Conservation (phyloP, 129 eudicot species). For the Scalesia atractyloides region DNA sequence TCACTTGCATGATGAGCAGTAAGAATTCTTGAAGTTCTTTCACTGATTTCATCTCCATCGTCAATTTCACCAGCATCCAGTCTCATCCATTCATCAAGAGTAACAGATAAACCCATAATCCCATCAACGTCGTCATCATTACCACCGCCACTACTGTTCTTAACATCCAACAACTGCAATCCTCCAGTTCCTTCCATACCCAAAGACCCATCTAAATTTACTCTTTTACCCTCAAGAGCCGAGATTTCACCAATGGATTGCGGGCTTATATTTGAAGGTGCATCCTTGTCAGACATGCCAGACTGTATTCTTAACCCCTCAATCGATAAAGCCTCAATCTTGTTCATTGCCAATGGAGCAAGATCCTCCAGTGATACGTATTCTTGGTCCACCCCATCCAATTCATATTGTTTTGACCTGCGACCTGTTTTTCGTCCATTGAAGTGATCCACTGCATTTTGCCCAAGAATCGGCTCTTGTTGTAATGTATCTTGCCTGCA, state of each 20-base stretch:
- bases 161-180: constrained; percentile 70
- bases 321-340: constrained; percentile 78
- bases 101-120: constrained; percentile 78
- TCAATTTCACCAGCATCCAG: constrained; percentile 84
- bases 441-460: background rate
- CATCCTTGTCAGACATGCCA: constrained; percentile 74
- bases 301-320: constrained; percentile 97
- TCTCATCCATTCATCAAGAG: constrained; percentile 95
- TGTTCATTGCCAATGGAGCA: constrained; percentile 86
- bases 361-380: constrained; percentile 77
- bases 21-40: constrained; percentile 79
- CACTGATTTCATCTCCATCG: constrained; percentile 71
- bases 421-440: background rate
- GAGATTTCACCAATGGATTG: constrained; percentile 61
- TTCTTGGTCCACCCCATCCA: constrained; percentile 45
- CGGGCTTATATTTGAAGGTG: constrained; percentile 67
- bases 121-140: constrained; percentile 56
- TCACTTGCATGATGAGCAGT: constrained; percentile 95
- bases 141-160: constrained; percentile 40
- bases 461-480: too few relatives aligned
- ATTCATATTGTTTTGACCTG: constrained; percentile 35
- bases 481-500: too few relatives aligned
- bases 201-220: constrained; percentile 49
- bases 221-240: constrained; percentile 61
- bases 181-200: constrained; percentile 84